A percentile compares a stretch with the other conserved stretches of the same genome.
These are phyloP conservation scores for Neurospora discreta DNA, from an alignment of 495 filamentous ascomycete species.

Conservation along the genomic window DNA sequence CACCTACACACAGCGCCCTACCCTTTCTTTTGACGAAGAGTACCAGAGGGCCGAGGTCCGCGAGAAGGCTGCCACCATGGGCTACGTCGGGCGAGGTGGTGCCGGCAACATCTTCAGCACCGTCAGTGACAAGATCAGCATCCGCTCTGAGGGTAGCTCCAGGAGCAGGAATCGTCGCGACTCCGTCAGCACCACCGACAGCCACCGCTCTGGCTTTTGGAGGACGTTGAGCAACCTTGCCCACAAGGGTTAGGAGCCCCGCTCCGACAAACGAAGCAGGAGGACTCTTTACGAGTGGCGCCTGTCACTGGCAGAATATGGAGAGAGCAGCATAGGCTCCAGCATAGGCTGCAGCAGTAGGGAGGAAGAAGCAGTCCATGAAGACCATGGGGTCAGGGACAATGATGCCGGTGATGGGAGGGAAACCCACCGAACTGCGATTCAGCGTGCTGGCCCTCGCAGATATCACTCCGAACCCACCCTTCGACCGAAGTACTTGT, in stretches of 20 bases:
- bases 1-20: slow-evolving; percentile 48
- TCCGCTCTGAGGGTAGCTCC: slow-evolving; percentile 10
- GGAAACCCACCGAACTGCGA: background rate
- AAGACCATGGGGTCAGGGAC: background rate
- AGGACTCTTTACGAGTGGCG: background rate
- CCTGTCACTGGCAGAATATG: background rate
- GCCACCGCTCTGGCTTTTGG: slow-evolving; percentile 15
- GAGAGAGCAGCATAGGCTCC: background rate
- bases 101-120: slow-evolving; percentile 60
- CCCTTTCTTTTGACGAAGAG: slow-evolving; percentile 90
- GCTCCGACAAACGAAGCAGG: background rate
- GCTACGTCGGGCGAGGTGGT: slow-evolving; percentile 79
- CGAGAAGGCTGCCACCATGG: slow-evolving; percentile 44
- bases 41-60: slow-evolving; percentile 52
- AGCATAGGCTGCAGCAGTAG: background rate
- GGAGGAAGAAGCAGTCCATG: background rate
- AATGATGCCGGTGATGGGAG: background rate
- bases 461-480: background rate
- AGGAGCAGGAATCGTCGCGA: slow-evolving; percentile 21
- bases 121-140: slow-evolving; percentile 6
- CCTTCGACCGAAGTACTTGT: background rate
- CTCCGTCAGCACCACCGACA: slow-evolving; percentile 19
- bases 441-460: background rate
- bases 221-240: slow-evolving; percentile 13
- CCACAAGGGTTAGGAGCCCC: slow-evolving; percentile 1